Base-by-base conservation (phyloP, 495 filamentous ascomycete species). In the Penicillium samsonianum region DNA sequence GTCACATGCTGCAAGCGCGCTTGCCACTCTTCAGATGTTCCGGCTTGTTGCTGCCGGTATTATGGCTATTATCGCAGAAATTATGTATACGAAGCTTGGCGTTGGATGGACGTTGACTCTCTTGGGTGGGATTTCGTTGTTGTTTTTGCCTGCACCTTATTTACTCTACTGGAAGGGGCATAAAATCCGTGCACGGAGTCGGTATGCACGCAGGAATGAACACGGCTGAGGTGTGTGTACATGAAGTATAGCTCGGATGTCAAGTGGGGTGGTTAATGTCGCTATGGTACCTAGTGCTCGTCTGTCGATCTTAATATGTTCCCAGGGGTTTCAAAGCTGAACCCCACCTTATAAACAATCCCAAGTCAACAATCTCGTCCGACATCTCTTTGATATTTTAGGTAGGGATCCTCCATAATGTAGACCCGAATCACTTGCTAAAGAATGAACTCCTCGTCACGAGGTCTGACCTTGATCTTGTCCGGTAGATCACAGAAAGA, bases 91-190 rank as follows among this genome's bases (percentile, higher is more conserved):
- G 19, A 75, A 77, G 37, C 35, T 83, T n/a, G 78, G 80, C 3
- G 68, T 77, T 19, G 68, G 70, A 43, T 84, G 73, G 68, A 78
- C 78, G 1, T 57, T 80, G 47, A 82, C 75, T 14, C 68, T 84
- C 14, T 37, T 83, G 50, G 82, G 65, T 1, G 56, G 49, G 22
- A 61, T 84, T 37, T 73, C 73, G 57, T 60, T 63, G 5, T 23
- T 78, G n/a, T 65, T 82, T 53, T 65, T 77, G 20, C 80, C 81
- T 16, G 65, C 82, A 22, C 82, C 80, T 41, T 82, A 77, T 64
- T 67, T 84, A 8, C 49, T 63, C 11, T 60, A 45, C 19, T 55
- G 25, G 35, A 56, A 40, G 47, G 57, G 57, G 2, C 3, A 25
- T n/a, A 31, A 44, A 23, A 44, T 64, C 31, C 45, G 55, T 12